Evolutionary conservation across 2,329 filamentous ascomycete genomes (phyloP), one percentile per base, ranked within the genome.

Genomic region (Stagonosporopsis tanaceti): DNA sequence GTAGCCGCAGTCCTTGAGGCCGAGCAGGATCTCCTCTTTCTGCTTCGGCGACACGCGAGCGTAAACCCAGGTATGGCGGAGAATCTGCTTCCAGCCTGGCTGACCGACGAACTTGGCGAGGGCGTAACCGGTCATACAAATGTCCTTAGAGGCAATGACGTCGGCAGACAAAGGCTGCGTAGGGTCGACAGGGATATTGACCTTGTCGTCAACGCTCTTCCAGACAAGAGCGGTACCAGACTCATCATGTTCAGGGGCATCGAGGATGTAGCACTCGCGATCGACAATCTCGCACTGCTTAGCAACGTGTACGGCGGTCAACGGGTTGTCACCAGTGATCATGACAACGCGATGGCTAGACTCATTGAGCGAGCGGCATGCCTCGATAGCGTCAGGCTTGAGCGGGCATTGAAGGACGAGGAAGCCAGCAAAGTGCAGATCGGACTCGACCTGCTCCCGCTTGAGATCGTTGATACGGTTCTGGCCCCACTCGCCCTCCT

Each of bases 291-390:
- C 95, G 25, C 99, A 95, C 76, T 97, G 89, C 60, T 90, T 89
- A 15, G 95, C 95, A 54, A 99, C 95, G 73, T 99, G 94, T 11
- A 97, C 92, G 64, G 95, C 95, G 38, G 95, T 99, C 50, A 99
- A 84, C 12, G 95, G 94, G 76, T 99, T 99, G 77, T 99, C 95
- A 74, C 95, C 95, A 59, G 95, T 99, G 65, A 99, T 99, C 95
- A 99, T 99, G 67, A 99, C 91, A 44, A 97, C 93, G 68, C 95
- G 92, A 77, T 99, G 95, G 79, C 93, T 98, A 78, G 94, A 98
- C 81, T 99, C 95, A 74, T 97, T 99, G 68, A 99, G 85, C 92
- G 98, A 97, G 64, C 90, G 92, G 38, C 99, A 92, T 37, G 95
- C 89, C 75, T 95, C 89, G 79, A 96, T 91, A 44, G 95, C 95